Percentiles rank a stretch among this genome's conserved stretches.
These are phyloP conservation scores for Chara braunii DNA, from an alignment of 139 green algal species.

Conservation along the genomic window DNA sequence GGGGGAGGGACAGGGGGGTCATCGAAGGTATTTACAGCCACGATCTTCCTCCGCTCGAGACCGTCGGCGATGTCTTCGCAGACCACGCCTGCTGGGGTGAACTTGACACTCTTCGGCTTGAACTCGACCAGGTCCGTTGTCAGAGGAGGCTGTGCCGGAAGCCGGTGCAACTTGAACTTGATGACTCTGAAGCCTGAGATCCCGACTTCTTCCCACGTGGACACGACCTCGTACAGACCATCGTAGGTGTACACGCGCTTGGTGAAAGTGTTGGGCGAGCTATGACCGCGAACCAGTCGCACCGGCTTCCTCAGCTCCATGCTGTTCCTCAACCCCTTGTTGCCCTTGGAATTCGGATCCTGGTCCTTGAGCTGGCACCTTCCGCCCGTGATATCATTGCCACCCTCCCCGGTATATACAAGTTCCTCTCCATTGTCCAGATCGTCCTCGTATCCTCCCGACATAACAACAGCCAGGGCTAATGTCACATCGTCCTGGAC, in stretches of 20 bases:
- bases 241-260: constrained; percentile 36
- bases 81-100: background rate
- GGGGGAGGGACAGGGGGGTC: constrained; percentile 11
- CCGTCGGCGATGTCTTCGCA: constrained; percentile 14
- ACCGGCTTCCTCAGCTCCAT: constrained; percentile 31
- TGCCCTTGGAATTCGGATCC: constrained; percentile 24
- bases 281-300: constrained; percentile 15
- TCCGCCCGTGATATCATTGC: constrained; percentile 29
- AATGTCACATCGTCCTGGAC: no score
- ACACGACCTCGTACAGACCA: constrained; percentile 24
- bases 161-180: constrained; percentile 26
- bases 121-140: constrained; percentile 20
- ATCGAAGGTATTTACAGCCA: constrained; percentile 32
- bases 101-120: no score
- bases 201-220: background rate
- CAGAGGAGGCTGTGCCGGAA: constrained; percentile 16
- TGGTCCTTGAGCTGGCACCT: constrained; percentile 27
- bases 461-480: no score
- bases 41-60: constrained; percentile 9
- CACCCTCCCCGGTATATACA: constrained; percentile 38
- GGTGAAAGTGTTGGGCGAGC: constrained; percentile 9
- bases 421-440: constrained; percentile 32
- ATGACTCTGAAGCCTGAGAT: constrained; percentile 8
- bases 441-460: constrained; percentile 40
- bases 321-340: constrained; percentile 19